Percentiles rank a stretch among this genome's conserved stretches.
Conservation (phyloP, 1,139 yeast genomes). For the Sugiyamaella pinicola region DNA sequence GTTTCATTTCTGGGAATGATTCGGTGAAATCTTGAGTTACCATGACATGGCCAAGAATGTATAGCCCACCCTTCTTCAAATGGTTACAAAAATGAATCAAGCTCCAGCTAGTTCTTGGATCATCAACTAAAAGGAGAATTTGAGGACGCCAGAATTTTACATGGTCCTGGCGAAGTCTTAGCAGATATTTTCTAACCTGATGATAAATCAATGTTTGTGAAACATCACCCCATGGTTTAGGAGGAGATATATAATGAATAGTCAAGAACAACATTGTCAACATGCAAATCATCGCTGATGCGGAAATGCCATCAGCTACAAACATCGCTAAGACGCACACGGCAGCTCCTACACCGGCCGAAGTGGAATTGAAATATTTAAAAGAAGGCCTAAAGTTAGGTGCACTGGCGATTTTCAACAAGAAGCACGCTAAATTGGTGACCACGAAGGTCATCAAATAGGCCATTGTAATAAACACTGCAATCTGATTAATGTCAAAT, state of each 20-base stretch:
- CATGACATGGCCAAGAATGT: slow-evolving; percentile 88
- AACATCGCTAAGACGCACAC: slow-evolving; percentile 83
- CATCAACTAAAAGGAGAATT: slow-evolving; percentile 79
- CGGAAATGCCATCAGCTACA: slow-evolving; percentile 88
- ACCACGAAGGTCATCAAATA: slow-evolving; percentile 93
- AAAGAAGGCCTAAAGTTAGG: slow-evolving; percentile 97
- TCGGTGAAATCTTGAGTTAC: slow-evolving; percentile 57
- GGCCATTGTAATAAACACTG: slow-evolving; percentile 95
- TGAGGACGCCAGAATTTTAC: slow-evolving; percentile 99
- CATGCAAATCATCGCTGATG: slow-evolving; percentile 70
- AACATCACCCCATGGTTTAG: slow-evolving; percentile 97
- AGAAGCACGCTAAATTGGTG: slow-evolving; percentile 88
- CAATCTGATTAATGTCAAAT: slow-evolving; percentile 90
- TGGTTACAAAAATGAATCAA: slow-evolving; percentile 92
- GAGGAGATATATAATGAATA: slow-evolving; percentile 89
- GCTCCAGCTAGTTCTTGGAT: slow-evolving; percentile 90
- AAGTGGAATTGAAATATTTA: slow-evolving; percentile 75
- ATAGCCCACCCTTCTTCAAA: slow-evolving; percentile 90
- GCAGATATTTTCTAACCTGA: slow-evolving; percentile 87
- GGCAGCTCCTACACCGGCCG: slow-evolving; percentile 76
- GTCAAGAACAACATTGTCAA: slow-evolving; percentile 66
- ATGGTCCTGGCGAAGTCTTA: slow-evolving; percentile 82
- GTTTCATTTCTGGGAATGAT: slow-evolving; percentile 65
- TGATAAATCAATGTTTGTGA: slow-evolving; percentile 92
- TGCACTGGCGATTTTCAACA: slow-evolving; percentile 85